phyloP scores from a whole-genome alignment of 2,329 filamentous ascomycete species.

The Aureobasidium namibiae region DNA sequence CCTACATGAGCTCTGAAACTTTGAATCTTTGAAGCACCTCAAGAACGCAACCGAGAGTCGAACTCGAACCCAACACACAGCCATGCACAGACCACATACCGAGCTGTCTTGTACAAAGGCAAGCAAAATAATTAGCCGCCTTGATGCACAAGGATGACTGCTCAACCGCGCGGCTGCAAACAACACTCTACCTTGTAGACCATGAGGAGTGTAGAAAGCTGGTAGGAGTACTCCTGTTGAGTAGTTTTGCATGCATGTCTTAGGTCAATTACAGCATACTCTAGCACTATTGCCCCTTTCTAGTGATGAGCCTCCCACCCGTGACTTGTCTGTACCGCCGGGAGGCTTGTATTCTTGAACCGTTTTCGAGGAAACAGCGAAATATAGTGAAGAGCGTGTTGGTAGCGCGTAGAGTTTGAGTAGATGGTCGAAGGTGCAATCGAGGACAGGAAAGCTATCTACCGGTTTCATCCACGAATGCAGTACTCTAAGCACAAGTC shows the following conservation, averaged over 20 bases:
- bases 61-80: neutral
- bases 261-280: neutral
- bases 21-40: too few relatives aligned
- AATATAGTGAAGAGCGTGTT: neutral
- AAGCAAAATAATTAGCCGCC: neutral
- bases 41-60: neutral
- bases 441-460: neutral
- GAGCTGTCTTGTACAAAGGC: neutral
- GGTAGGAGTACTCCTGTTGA: neutral
- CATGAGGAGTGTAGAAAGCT: neutral
- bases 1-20: too few relatives aligned
- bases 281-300: conserved; percentile 4
- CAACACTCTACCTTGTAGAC: neutral
- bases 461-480: neutral
- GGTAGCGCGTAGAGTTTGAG: neutral
- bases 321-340: neutral
- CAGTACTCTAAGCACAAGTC: neutral
- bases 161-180: neutral
- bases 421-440: neutral
- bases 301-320: neutral
- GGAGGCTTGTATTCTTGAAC: neutral
- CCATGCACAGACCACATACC: neutral
- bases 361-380: neutral
- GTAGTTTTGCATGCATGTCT: neutral
- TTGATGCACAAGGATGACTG: neutral